Evolutionary conservation across 345 rosid species (phyloP), one percentile per base, ranked within the genome.

Genomic region (Eucalyptus leucophloia): DNA sequence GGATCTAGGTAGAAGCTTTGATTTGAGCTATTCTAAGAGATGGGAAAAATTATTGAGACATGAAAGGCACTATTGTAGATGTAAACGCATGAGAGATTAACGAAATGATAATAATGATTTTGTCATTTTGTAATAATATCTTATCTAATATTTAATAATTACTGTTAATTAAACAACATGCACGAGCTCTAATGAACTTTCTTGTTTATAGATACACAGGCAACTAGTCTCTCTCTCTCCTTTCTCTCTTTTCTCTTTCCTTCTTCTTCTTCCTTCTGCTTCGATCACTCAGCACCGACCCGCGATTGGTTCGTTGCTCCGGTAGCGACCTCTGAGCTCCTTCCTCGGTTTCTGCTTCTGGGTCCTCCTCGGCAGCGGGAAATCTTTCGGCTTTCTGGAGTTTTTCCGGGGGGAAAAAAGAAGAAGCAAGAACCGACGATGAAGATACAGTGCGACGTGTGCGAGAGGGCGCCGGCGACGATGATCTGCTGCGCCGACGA

Each of bases 401-500:
- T 87, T 65, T 56, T 56, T 56, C 3, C 15, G 19, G 28, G 4
- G 24, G 87, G 17, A 9, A 65, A 17, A 37, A 47, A 30, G 8
- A 7, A 53, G n/a, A 18, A 87, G 12, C 44, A 37, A 87, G 90
- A n/a, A 10, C 8, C 32, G 15, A 88, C 88, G 90, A 98, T 98
- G 99, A 98, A 97, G 94, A 97, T 98, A 87, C 99, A 98, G 94
- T 97, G 99, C 92, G 99, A 98, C 93, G 99, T 98, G 40, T 98
- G 99, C 91, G 99, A 97, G 94, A 98, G 87, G 90, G 97, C 97
- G 91, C 97, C 96, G 34, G 99, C 99, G 19, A 97, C 99, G 34
- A 95, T 98, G 90, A 98, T 98, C 19, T 98, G 99, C 89, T 97
- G 99, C 72, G 99, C 99, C 42, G 99, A 98, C 49, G 99, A 98